Evolutionary conservation across 2,329 filamentous ascomycete genomes (phyloP), one percentile per base, ranked within the genome.

Genomic region (Diaporthe sp.): DNA sequence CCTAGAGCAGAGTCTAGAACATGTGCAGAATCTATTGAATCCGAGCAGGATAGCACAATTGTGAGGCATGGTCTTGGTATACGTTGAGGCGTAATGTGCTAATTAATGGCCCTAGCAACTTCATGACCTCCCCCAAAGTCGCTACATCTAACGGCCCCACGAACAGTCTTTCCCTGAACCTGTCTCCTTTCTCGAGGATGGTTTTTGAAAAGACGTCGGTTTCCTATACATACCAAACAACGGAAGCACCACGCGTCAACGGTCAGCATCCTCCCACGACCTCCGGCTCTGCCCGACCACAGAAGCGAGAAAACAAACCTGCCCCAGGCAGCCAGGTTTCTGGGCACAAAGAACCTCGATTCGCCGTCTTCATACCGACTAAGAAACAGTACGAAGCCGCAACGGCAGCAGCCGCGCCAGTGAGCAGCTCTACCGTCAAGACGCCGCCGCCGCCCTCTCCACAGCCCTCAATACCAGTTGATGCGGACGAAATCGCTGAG

Each of bases 21-120:
- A 96, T 81, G 87, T 98, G 40, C 90, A 94, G 74, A 91, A 92
- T 77, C 89, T 97, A 54, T 83, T 98, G 73, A 91, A 92, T 80
- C 89, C 92, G 2, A 89, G 92, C n/a, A 92, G 92, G 76, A 86
- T 94, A 77, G 92, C 93, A 13, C 86, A 93, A 79, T 94, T 90
- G 93, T 94, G 84, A 81, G 10, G 87, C 80, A 69, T 50, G 47
- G 30, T 42, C 4, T 13, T 25, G 30, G 28, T 40, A 55, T 33
- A 38, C 47, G 17, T 17, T 22, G 25, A 3, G 70, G 55, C 58
- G 75, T 64, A 75, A 72, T 28, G 4, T 33, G 25, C 66, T 77
- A n/a, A 80, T 84, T 75, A 85, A 81, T 74, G 22, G 77, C 42
- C 61, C 70, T 71, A 92, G 91, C 83, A 88, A 91, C 78, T 92